Conservation (phyloP, 106 monocot genomes). For the Gastrodia elata region DNA sequence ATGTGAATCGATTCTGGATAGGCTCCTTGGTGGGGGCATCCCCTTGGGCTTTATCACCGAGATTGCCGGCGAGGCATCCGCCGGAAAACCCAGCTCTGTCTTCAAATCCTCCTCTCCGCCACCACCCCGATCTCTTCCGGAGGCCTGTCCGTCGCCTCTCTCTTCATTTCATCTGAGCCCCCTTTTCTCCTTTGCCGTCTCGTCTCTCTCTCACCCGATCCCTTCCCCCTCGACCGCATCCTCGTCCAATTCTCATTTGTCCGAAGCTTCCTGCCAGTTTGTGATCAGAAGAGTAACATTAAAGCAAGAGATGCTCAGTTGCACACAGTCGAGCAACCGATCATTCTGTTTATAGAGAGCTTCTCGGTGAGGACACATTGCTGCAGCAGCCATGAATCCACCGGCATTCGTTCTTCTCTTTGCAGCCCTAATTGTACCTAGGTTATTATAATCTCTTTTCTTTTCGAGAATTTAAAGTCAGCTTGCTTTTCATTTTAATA, state of each 20-base stretch:
- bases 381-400: neutral
- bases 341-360: too few relatives aligned
- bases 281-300: conserved; percentile 43
- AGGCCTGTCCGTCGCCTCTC: conserved; percentile 43
- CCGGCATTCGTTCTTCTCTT: conserved; percentile 5
- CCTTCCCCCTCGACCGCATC: conserved; percentile 57
- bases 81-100: conserved; percentile 94
- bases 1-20: conserved; percentile 59
- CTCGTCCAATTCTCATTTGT: conserved; percentile 53
- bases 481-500: neutral
- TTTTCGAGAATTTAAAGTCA: neutral
- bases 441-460: conserved; percentile 2
- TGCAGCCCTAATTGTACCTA: conserved; percentile 4
- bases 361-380: neutral
- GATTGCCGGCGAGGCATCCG: conserved; percentile 52
- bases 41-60: conserved; percentile 77
- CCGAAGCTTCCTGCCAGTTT: conserved; percentile 49
- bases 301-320: too few relatives aligned
- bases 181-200: conserved; percentile 73
- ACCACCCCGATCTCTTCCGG: conserved; percentile 32
- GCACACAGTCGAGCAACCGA: too few relatives aligned
- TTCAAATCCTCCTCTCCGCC: conserved; percentile 72
- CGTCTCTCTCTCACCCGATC: conserved; percentile 13
- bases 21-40: conserved; percentile 69
- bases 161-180: conserved; percentile 77